phyloP scores from a whole-genome alignment of 2,329 filamentous ascomycete species.

The Parascedosporium putredinis region DNA sequence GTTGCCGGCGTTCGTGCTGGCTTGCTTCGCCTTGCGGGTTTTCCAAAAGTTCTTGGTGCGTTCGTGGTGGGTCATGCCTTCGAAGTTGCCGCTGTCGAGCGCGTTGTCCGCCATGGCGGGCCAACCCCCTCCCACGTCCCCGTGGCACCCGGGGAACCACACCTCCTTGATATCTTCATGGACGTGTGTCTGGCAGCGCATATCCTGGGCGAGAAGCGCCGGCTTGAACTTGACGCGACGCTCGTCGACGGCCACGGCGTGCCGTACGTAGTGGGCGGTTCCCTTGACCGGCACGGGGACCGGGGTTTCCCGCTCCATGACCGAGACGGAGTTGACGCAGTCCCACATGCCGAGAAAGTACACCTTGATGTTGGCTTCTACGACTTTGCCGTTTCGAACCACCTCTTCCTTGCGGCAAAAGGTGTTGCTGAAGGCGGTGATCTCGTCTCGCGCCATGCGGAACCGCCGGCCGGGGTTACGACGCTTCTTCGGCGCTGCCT shows the following conservation, averaged over 20 bases:
- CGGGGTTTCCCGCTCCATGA: slow-evolving; percentile 27
- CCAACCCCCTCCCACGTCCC: slow-evolving; percentile 72
- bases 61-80: slow-evolving; percentile 29
- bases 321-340: slow-evolving; percentile 39
- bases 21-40: slow-evolving; percentile 21
- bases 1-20: slow-evolving; percentile 17
- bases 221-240: slow-evolving; percentile 45
- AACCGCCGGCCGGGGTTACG: slow-evolving; percentile 15
- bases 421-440: slow-evolving; percentile 34
- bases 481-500: slow-evolving; percentile 48
- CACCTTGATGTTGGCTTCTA: slow-evolving; percentile 30
- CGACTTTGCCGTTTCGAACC: slow-evolving; percentile 9
- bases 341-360: slow-evolving; percentile 48
- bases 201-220: slow-evolving; percentile 33
- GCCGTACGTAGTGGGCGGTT: slow-evolving; percentile 35
- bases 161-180: slow-evolving; percentile 54
- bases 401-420: slow-evolving; percentile 30
- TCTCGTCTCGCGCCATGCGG: slow-evolving; percentile 21
- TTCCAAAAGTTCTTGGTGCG: slow-evolving; percentile 25
- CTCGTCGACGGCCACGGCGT: slow-evolving; percentile 43
- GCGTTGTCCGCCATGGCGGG: slow-evolving; percentile 29
- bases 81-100: slow-evolving; percentile 42
- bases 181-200: slow-evolving; percentile 15
- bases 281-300: slow-evolving; percentile 26
- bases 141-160: slow-evolving; percentile 72